Evolutionary conservation across 768 basidiomycete genomes (phyloP), one percentile per base, ranked within the genome.

Genomic region (Boletus sensibilis): DNA sequence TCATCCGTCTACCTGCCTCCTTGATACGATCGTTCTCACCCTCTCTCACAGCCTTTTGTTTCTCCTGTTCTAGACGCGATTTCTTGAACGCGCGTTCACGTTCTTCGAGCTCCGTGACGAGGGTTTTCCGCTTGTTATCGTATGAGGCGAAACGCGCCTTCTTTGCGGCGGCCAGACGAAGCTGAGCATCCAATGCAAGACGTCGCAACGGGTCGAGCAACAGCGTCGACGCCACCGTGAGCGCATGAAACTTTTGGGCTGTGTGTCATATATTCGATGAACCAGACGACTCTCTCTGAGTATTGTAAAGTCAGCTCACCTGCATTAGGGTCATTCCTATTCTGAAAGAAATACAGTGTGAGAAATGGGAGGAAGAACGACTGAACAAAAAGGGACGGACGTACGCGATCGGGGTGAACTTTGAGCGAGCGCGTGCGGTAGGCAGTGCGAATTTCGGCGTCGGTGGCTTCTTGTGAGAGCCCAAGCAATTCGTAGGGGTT

Each of bases 321-420:
- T 72, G 91, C 91, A 73, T 90, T 81, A 38, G 89, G 87, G 65
- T 91, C 88, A 57, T 90, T 83, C 33, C 84, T 84, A 59, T 92
- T 91, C 88, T 92, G 70, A 20, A 16, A 20, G 8, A 2, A 21
- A 13, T 7, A 4, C 5, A 41, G 18, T 35, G 61, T 60, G 45
- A 56, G 49, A 50, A 38, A 49, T 38, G 60, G n/a, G 66, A 63
- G 35, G n/a, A 51, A 20, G 27, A 13, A 46, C 33, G 57, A 59
- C 44, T 59, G 50, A 58, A 62, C 31, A 43, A 23, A 43, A 39
- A 11, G 58, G 58, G 79, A 27, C 82, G 59, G 79, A 38, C 82
- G 59, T 61, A 91, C 91, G 66, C 90, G 82, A 67, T 93, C 92
- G 29, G 92, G 92, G 73, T 94, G 92, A 35, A 92, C 89, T 75